Percentiles rank a stretch among this genome's conserved stretches.
Conservation (phyloP, 2,329 filamentous ascomycete species). For the Microascus cirrosus region DNA sequence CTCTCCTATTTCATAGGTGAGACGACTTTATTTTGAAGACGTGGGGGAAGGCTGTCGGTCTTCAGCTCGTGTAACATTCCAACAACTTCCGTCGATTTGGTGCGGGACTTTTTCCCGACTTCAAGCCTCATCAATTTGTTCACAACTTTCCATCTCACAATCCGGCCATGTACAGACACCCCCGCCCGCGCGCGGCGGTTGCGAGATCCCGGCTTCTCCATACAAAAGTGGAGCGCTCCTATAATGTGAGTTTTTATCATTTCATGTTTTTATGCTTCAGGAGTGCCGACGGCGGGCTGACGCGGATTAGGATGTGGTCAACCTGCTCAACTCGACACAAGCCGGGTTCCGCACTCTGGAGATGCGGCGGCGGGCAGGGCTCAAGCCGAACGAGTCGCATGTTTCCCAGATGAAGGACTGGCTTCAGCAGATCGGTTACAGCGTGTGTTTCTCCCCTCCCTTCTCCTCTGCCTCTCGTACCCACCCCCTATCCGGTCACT, state of each 20-base stretch:
- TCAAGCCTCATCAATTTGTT: too few species aligned
- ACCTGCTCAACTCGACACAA: slow-evolving; percentile 80
- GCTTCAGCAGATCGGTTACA: slow-evolving; percentile 67
- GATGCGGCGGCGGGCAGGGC: slow-evolving; percentile 63
- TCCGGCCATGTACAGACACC: background rate
- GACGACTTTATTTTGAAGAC: too few species aligned
- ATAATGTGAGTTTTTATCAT: slow-evolving; percentile 35
- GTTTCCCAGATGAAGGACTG: slow-evolving; percentile 74
- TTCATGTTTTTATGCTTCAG: background rate
- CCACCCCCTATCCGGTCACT: background rate
- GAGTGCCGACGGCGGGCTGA: background rate
- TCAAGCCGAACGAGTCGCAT: slow-evolving; percentile 55
- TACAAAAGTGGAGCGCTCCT: slow-evolving; percentile 34
- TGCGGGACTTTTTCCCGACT: too few species aligned
- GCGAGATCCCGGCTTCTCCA: background rate
- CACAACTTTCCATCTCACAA: background rate
- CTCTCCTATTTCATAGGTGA: too few species aligned
- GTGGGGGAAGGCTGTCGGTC: too few species aligned
- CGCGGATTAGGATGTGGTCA: slow-evolving; percentile 71
- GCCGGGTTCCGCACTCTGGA: slow-evolving; percentile 76
- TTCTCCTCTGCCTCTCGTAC: background rate
- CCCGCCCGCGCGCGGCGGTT: background rate
- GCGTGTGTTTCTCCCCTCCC: slow-evolving; percentile 24
- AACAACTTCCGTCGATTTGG: too few species aligned
- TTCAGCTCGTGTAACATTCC: too few species aligned